Evolutionary conservation across 257 asterid species (phyloP), one percentile per base, ranked within the genome.

Genomic region (Solanum chmielewskii): DNA sequence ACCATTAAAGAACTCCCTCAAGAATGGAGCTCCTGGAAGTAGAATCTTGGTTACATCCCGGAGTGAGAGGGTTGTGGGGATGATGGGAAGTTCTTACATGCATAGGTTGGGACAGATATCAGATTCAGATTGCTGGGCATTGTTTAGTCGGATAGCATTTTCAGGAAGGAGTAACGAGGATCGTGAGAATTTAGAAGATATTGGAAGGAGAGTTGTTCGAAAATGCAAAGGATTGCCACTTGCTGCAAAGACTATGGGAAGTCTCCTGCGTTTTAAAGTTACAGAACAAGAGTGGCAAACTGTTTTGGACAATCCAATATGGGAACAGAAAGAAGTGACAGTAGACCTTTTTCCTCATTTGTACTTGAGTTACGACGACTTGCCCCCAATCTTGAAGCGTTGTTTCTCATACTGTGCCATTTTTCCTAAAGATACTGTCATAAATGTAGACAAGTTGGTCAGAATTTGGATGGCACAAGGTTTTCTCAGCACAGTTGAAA

Each of bases 171-270:
- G 20, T 6, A 52, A 80, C 15, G 74, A 78, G 83, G 89, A 89
- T 0, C 23, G n/a, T 39, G 85, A 69, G 83, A 18, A 35, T 66
- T 56, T 90, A 4, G 44, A 85, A 27, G 83, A 37, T 52, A 66
- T 84, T 41, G 91, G 93, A 29, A n/a, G 13, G 91, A 23, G 47
- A 21, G 89, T 92, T 11, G 93, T 91, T 6, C 27, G 12, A 3
- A 91, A 91, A 42, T 92, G 94, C 87, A 84, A 87, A 56, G 94
- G 93, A 5, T 70, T 91, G 87, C 93, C 95, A 45, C 92, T 91
- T 33, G 92, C 92, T 11, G 91, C 91, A 42, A 88, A 87, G 87
- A 62, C 88, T n/a, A 39, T 92, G 74, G 93, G 93, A 18, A 85
- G 90, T 60, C 42, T 87, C 7, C 78, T 92, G 83, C 78, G 86